Evolutionary conservation across 1,139 yeast species (phyloP).

Genomic region (Geotrichum bryndzae): DNA sequence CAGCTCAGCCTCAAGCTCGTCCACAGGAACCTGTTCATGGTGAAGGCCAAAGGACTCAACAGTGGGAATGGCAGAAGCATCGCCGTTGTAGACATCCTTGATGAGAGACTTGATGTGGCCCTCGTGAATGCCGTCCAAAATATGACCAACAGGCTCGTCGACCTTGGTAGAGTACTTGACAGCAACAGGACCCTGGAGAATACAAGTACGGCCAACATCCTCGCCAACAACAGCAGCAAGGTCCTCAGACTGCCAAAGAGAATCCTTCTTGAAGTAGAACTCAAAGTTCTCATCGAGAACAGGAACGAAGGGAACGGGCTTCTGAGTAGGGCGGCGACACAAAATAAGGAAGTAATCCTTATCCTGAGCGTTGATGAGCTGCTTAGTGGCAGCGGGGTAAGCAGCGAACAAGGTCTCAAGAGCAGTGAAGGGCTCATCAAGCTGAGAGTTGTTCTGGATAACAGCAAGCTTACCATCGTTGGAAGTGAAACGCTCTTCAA

Average conservation of each 20-base stretch:
- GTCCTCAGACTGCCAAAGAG: slow-evolving; percentile 98
- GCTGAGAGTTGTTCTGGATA: slow-evolving; percentile 64
- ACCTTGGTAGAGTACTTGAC: slow-evolving; percentile 84
- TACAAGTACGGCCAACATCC: slow-evolving; percentile 97
- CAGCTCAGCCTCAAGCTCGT: slow-evolving; percentile 35
- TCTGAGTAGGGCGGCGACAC: slow-evolving; percentile 79
- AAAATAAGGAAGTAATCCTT: slow-evolving; percentile 84
- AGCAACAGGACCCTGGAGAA: slow-evolving; percentile 97
- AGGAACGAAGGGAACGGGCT: slow-evolving; percentile 98
- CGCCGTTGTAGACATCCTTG: slow-evolving; percentile 64
- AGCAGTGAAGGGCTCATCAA: slow-evolving; percentile 60
- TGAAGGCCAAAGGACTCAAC: slow-evolving; percentile 86
- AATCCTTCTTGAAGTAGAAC: slow-evolving; percentile 95
- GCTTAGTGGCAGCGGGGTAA: slow-evolving; percentile 69
- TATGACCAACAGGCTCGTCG: slow-evolving; percentile 87
- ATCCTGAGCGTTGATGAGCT: slow-evolving; percentile 91
- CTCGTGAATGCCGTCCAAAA: slow-evolving; percentile 80
- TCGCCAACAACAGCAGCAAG: slow-evolving; percentile 92
- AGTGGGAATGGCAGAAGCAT: slow-evolving; percentile 66
- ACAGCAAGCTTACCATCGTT: slow-evolving; percentile 48
- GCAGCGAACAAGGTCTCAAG: slow-evolving; percentile 55
- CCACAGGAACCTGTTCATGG: slow-evolving; percentile 33
- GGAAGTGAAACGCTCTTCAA: slow-evolving; percentile 89
- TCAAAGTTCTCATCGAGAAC: slow-evolving; percentile 90
- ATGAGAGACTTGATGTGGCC: slow-evolving; percentile 75